Evolutionary conservation across 345 rosid genomes (phyloP).

Genomic region (Geranium brycei): DNA sequence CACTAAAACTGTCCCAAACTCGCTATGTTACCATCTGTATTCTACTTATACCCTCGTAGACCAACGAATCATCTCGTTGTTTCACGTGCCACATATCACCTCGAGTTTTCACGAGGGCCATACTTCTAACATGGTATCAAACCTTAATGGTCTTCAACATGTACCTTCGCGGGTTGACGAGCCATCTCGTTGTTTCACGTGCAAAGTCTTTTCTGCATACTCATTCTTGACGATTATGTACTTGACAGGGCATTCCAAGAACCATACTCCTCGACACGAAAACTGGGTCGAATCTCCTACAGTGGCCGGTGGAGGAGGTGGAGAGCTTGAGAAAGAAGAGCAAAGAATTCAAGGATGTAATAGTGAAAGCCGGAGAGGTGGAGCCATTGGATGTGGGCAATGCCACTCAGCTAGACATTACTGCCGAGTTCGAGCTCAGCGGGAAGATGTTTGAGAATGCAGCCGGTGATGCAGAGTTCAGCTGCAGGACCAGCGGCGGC

Average conservation of each 20-base stretch:
- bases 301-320: constrained; percentile 78
- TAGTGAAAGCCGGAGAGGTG: constrained; percentile 43
- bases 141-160: no score
- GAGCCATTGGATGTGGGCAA: constrained; percentile 45
- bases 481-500: constrained; percentile 40
- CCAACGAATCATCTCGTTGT: no score
- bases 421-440: constrained; percentile 47
- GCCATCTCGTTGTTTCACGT: no score
- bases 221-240: no score
- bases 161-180: no score
- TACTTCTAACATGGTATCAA: no score
- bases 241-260: constrained; percentile 57
- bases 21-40: no score
- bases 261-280: constrained; percentile 46
- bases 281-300: constrained; percentile 49
- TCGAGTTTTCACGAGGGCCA: no score
- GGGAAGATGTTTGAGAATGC: constrained; percentile 34
- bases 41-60: no score
- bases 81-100: no score
- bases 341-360: constrained; percentile 30
- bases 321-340: constrained; percentile 49
- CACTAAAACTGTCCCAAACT: no score
- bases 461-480: constrained; percentile 31
- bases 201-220: no score
- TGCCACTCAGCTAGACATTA: constrained; percentile 61